A percentile compares a stretch with the other conserved stretches of the same genome.
Evolutionary conservation across 257 asterid species (phyloP).

Genomic region (Orobanche coerulescens): DNA sequence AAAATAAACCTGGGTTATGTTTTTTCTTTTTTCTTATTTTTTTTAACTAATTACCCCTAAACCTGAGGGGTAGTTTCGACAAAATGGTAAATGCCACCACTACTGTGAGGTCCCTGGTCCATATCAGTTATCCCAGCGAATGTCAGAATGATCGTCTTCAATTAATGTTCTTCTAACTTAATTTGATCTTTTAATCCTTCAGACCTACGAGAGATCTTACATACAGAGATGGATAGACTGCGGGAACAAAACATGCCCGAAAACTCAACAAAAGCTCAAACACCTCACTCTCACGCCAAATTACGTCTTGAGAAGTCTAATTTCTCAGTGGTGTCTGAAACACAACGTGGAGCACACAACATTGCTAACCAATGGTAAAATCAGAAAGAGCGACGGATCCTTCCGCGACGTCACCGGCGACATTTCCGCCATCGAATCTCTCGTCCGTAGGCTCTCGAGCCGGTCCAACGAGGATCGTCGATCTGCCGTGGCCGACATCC

Average conservation of each 20-base stretch:
- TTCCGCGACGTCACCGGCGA: constrained; percentile 69
- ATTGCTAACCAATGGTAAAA: constrained; percentile 42
- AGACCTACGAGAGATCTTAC: constrained; percentile 92
- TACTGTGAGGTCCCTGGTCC: no score
- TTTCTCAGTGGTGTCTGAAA: constrained; percentile 73
- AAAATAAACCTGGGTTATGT: no score
- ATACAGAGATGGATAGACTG: constrained; percentile 94
- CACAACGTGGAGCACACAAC: constrained; percentile 63
- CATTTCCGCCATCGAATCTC: constrained; percentile 54
- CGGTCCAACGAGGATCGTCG: constrained; percentile 51
- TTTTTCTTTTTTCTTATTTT: no score
- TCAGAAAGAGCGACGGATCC: constrained; percentile 73
- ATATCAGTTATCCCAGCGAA: no score
- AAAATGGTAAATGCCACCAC: no score
- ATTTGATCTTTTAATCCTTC: no score
- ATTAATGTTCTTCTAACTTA: no score
- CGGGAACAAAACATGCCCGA: constrained; percentile 89
- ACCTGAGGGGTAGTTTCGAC: no score
- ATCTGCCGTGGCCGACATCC: constrained; percentile 71
- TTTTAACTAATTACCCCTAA: no score
- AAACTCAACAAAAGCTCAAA: constrained; percentile 82
- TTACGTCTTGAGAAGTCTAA: constrained; percentile 60
- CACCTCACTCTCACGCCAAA: constrained; percentile 86
- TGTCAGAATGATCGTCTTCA: no score
- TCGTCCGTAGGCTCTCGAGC: constrained; percentile 65